These are phyloP conservation scores for Russula sp. DNA, from an alignment of 768 basidiomycete species.

Conservation along the genomic window DNA sequence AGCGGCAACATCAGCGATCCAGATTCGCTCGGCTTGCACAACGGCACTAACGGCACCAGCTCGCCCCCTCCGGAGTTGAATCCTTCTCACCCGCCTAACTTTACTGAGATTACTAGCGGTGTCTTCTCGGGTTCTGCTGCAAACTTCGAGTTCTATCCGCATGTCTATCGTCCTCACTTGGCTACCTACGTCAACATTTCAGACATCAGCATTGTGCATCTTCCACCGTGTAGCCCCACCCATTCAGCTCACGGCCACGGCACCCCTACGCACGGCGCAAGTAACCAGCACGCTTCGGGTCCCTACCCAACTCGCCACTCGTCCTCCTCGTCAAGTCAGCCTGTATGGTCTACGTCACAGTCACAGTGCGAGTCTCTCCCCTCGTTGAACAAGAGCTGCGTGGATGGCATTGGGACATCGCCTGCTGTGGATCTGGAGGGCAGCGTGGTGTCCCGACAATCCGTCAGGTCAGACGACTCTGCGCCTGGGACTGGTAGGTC, in stretches of 20 bases:
- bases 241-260: neutral
- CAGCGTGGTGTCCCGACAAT: neutral
- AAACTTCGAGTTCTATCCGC: neutral
- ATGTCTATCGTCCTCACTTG: neutral
- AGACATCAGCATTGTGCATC: conserved; percentile 12
- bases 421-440: neutral
- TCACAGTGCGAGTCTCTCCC: neutral
- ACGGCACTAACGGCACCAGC: neutral
- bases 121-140: neutral
- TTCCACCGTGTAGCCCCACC: neutral
- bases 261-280: neutral
- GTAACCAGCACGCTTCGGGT: neutral
- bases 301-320: neutral
- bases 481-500: neutral
- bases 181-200: neutral
- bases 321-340: neutral
- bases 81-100: neutral
- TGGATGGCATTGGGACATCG: neutral
- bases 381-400: neutral
- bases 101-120: neutral
- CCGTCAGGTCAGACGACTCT: neutral
- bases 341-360: neutral
- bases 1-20: neutral
- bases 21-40: neutral
- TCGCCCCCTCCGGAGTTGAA: neutral